phyloP scores from a whole-genome alignment of 345 rosid genomes.

The Brassica nigra region DNA sequence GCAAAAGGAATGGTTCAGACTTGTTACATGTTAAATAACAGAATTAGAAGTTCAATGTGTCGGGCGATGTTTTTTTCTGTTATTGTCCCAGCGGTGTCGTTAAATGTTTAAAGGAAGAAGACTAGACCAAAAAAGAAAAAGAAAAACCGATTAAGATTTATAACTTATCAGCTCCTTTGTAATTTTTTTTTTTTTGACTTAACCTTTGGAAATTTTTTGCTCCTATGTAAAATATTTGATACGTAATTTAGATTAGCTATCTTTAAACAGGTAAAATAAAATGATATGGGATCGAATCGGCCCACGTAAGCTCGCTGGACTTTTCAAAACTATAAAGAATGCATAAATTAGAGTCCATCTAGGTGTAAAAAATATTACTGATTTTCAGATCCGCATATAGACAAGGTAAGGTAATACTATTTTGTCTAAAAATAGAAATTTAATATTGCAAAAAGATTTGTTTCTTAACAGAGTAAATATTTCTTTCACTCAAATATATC shows the following conservation, averaged over 20 bases:
- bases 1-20: constrained; percentile 9
- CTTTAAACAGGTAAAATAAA: not conserved
- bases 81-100: not conserved
- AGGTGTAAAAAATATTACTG: not conserved
- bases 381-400: not conserved
- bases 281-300: not conserved
- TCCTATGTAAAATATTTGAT: not conserved
- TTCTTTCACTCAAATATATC: too few relatives aligned
- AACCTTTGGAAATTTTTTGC: too few relatives aligned
- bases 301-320: not conserved
- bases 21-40: constrained; percentile 13
- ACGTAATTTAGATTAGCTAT: not conserved
- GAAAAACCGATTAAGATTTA: not conserved
- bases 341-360: not conserved
- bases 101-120: not conserved
- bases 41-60: not conserved
- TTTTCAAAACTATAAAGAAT: not conserved
- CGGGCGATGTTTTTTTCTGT: not conserved
- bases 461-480: not conserved
- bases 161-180: too few relatives aligned
- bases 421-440: not conserved
- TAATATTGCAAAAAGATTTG: not conserved
- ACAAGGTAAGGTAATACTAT: not conserved
- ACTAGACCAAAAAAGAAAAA: not conserved
- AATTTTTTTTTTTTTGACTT: too few relatives aligned